phyloP scores from a whole-genome alignment of 148 eudicot species.

The Selenicereus undatus region DNA sequence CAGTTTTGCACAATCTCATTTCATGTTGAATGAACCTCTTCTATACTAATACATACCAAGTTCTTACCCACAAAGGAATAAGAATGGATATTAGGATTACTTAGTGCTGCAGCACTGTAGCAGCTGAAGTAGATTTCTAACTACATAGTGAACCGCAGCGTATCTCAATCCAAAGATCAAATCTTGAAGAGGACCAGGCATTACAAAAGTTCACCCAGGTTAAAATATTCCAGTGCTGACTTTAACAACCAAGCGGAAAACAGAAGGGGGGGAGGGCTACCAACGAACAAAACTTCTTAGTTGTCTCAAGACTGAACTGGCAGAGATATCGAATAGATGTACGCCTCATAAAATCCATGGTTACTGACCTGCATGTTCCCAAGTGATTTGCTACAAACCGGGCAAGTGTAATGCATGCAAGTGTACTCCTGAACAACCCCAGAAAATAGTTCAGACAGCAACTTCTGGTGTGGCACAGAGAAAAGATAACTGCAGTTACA shows the following conservation, averaged over 20 bases:
- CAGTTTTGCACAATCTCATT: neutral
- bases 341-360: slow-evolving; percentile 1
- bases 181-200: neutral
- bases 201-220: neutral
- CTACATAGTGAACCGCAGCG: neutral
- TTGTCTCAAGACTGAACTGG: neutral
- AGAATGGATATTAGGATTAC: neutral
- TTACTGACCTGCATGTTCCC: slow-evolving; percentile 90
- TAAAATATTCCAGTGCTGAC: neutral
- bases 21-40: neutral
- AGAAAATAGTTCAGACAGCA: slow-evolving; percentile 18
- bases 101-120: neutral
- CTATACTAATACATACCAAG: neutral
- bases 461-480: neutral
- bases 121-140: neutral
- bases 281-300: neutral
- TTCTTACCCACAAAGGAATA: neutral
- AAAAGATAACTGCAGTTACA: neutral
- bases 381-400: slow-evolving; percentile 98
- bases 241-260: neutral
- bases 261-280: neutral
- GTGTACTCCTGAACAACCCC: slow-evolving; percentile 68
- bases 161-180: neutral
- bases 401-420: slow-evolving; percentile 64
- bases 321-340: neutral